phyloP scores from a whole-genome alignment of 2,329 filamentous ascomycete species.

The Neofusicoccum kwambonambiense region DNA sequence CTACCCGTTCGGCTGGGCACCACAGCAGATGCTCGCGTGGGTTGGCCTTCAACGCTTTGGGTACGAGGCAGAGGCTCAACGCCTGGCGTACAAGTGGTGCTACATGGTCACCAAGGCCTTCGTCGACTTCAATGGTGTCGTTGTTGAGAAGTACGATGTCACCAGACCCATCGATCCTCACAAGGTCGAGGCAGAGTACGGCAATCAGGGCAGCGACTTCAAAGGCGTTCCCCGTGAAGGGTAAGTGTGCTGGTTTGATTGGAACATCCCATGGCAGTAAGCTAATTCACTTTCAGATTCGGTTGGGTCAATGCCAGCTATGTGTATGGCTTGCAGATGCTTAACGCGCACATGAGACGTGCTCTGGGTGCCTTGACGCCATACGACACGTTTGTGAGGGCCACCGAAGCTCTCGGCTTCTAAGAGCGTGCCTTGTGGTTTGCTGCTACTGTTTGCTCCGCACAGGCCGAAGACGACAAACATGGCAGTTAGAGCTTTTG shows the following conservation, averaged over 20 bases:
- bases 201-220: slow-evolving; percentile 93
- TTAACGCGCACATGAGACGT: slow-evolving; percentile 85
- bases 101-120: slow-evolving; percentile 99
- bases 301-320: slow-evolving; percentile 99
- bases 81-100: slow-evolving; percentile 92
- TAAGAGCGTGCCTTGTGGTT: neutral
- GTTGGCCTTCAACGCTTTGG: slow-evolving; percentile 88
- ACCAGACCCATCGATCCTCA: slow-evolving; percentile 87
- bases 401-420: slow-evolving; percentile 45
- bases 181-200: slow-evolving; percentile 93
- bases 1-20: slow-evolving; percentile 96
- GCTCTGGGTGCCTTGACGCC: slow-evolving; percentile 85
- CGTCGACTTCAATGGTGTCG: slow-evolving; percentile 96
- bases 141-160: slow-evolving; percentile 98
- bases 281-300: slow-evolving; percentile 61
- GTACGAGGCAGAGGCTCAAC: slow-evolving; percentile 84
- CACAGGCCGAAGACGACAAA: neutral
- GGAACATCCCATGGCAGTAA: neutral
- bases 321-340: slow-evolving; percentile 84
- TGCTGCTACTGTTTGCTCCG: neutral
- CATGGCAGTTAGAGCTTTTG: neutral
- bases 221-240: slow-evolving; percentile 95
- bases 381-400: slow-evolving; percentile 78
- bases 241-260: slow-evolving; percentile 55
- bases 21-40: slow-evolving; percentile 98